Evolutionary conservation across 768 basidiomycete genomes (phyloP).

Genomic region (Multifurca ochricompacta): DNA sequence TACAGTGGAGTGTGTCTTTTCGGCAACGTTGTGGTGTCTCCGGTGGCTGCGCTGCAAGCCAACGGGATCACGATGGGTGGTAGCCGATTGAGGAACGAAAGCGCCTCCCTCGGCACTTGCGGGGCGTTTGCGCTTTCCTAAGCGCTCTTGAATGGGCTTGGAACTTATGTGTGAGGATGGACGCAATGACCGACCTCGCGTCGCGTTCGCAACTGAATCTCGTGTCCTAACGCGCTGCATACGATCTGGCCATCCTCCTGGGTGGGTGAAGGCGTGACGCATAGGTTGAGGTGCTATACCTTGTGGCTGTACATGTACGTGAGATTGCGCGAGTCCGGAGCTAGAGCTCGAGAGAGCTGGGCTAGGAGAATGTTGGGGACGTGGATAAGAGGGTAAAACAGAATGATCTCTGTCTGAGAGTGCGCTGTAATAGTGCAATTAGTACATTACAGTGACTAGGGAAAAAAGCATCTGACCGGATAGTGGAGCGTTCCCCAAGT

Average conservation of each 20-base stretch:
- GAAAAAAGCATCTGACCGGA: conserved; percentile 1
- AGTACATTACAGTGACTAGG: not conserved
- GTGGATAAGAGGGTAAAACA: not conserved
- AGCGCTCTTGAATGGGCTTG: not conserved
- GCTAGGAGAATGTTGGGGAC: not conserved
- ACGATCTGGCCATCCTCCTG: conserved; percentile 17
- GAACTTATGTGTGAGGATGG: not conserved
- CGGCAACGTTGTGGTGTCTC: conserved; percentile 17
- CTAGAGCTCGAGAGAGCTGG: conserved; percentile 7
- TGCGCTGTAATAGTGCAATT: not conserved
- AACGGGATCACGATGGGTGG: conserved; percentile 5
- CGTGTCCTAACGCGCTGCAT: conserved; percentile 1
- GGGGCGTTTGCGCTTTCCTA: conserved; percentile 14
- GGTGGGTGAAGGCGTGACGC: conserved; percentile 16
- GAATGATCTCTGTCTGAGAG: not conserved
- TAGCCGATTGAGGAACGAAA: not conserved
- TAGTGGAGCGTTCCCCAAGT: not conserved
- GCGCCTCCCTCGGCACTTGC: conserved; percentile 3
- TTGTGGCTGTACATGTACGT: conserved; percentile 4
- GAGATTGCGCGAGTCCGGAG: not conserved
- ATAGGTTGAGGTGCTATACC: conserved; percentile 19
- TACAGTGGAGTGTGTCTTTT: conserved; percentile 20
- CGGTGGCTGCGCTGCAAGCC: conserved; percentile 13
- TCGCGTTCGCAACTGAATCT: not conserved
- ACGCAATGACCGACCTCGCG: not conserved